Evolutionary conservation across 2,329 filamentous ascomycete species (phyloP).

Genomic region (Colletotrichum sidae): DNA sequence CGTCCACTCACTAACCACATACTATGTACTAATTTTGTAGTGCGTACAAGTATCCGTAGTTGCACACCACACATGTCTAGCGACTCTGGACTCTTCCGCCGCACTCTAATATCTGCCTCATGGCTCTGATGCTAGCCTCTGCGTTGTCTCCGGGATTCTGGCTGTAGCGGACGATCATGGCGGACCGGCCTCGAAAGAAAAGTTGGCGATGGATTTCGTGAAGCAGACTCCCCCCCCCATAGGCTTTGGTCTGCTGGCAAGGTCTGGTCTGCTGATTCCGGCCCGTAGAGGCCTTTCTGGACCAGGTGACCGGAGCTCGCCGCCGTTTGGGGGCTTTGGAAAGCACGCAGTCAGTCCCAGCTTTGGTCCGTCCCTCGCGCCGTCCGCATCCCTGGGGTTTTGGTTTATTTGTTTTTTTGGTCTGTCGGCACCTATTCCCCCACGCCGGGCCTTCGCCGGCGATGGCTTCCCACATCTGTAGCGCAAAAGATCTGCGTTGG

Average conservation of each 20-base stretch:
- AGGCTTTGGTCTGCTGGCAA: too few relatives aligned
- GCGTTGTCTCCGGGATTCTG: conserved; percentile 1
- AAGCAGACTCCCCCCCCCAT: too few relatives aligned
- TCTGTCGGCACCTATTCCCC: not conserved
- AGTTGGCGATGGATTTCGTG: not conserved
- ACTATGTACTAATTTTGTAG: not conserved
- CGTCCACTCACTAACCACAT: conserved; percentile 15
- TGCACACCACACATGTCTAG: too few relatives aligned
- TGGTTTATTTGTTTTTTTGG: not conserved
- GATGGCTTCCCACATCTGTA: conserved; percentile 8
- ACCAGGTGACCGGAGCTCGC: conserved; percentile 7
- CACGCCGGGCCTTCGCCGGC: conserved; percentile 7
- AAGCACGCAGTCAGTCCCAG: too few relatives aligned
- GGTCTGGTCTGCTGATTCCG: too few relatives aligned
- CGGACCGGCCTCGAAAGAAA: conserved; percentile 6
- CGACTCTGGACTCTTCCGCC: too few relatives aligned
- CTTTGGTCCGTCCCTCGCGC: conserved; percentile 5
- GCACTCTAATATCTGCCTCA: too few relatives aligned
- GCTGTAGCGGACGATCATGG: not conserved
- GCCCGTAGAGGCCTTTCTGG: too few relatives aligned
- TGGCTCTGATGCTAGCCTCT: not conserved
- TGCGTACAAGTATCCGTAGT: too few relatives aligned
- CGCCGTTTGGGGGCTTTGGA: not conserved
- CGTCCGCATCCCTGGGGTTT: conserved; percentile 18
- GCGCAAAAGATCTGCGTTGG: conserved; percentile 24